Conservation (phyloP, 306 rosid genomes). For the Pyrus bretschneideri region DNA sequence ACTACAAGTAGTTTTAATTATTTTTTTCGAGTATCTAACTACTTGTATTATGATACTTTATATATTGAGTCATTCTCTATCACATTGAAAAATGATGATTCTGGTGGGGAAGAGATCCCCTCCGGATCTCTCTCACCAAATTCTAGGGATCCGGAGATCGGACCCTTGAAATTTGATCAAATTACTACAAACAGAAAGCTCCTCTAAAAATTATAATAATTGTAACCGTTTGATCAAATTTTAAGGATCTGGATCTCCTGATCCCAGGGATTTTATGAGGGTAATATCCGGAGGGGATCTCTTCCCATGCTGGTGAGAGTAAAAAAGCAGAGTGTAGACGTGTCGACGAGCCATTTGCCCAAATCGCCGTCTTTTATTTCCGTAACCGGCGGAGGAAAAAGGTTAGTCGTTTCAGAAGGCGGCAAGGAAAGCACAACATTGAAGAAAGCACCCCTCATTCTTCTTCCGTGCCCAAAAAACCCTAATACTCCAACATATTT, state of each 20-base stretch:
- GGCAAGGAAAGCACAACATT: neutral
- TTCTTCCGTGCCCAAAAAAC: neutral
- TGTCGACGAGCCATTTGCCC: neutral
- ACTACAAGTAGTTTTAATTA: no score
- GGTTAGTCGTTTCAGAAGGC: neutral
- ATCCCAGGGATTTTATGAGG: no score
- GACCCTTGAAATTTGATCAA: rapidly evolving
- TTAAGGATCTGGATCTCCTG: rapidly evolving
- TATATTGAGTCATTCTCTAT: no score
- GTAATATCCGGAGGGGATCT: no score
- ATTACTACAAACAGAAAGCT: rapidly evolving
- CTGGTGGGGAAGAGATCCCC: no score
- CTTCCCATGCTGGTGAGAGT: no score
- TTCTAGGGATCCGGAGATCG: rapidly evolving
- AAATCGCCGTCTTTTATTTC: neutral
- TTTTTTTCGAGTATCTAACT: no score
- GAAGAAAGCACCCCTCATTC: neutral
- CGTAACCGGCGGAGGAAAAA: neutral
- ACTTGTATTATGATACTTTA: no score
- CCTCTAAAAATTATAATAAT: no score
- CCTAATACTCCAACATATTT: neutral
- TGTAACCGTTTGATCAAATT: no score
- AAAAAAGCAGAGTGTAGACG: neutral
- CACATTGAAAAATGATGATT: no score
- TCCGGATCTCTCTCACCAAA: no score